phyloP scores from a whole-genome alignment of 495 filamentous ascomycete genomes.

The Astrothelium subdiscretum region DNA sequence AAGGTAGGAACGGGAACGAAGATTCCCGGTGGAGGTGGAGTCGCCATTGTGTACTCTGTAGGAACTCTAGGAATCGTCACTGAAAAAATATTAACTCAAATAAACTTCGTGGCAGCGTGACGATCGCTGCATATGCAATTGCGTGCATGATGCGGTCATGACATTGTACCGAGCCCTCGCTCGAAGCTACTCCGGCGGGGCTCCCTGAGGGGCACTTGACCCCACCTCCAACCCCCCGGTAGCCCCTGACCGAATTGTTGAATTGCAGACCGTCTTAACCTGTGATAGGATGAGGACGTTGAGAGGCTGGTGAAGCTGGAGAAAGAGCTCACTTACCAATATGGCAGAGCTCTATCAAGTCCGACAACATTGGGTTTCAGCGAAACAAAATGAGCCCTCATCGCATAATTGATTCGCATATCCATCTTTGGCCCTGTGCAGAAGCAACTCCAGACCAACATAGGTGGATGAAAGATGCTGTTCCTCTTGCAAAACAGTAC shows the following conservation, averaged over 20 bases:
- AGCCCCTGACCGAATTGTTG: background rate
- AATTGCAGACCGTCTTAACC: background rate
- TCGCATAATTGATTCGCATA: conserved; percentile 65
- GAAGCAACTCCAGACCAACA: conserved; percentile 44
- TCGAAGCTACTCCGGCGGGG: background rate
- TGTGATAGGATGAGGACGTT: background rate
- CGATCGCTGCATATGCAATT: background rate
- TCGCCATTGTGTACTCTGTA: background rate
- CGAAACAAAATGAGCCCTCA: background rate
- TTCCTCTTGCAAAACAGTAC: conserved; percentile 47
- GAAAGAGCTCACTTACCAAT: background rate
- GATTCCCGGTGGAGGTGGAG: conserved; percentile 15
- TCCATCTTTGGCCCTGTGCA: conserved; percentile 66
- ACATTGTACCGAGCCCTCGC: background rate
- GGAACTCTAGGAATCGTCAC: too few species aligned
- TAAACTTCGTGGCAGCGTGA: too few species aligned
- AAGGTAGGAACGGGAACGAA: conserved; percentile 36
- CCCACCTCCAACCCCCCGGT: background rate
- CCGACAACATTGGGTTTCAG: background rate
- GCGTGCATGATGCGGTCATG: background rate
- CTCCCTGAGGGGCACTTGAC: background rate
- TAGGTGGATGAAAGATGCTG: conserved; percentile 47
- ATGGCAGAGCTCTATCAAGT: background rate
- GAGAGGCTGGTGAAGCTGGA: background rate
- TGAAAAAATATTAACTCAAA: too few species aligned